Conservation (phyloP, 345 rosid genomes). For the Euphorbia lathyris region DNA sequence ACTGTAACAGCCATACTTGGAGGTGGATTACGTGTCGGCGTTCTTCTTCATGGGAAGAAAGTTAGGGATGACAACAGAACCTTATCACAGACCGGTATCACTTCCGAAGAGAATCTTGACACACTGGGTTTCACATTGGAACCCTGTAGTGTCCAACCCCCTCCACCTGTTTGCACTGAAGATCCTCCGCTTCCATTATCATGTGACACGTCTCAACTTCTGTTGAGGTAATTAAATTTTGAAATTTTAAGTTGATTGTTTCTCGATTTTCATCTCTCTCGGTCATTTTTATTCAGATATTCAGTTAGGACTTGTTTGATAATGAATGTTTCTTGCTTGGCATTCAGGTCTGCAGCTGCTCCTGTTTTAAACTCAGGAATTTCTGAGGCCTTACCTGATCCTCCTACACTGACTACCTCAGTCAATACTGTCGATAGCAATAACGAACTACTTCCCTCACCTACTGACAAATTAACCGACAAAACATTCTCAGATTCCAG, state of each 20-base stretch:
- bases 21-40: constrained; percentile 70
- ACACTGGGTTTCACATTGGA: constrained; percentile 80
- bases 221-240: constrained; percentile 44
- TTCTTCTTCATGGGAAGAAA: constrained; percentile 84
- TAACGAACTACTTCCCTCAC: constrained; percentile 39
- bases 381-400: constrained; percentile 39
- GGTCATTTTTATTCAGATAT: background rate
- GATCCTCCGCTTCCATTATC: constrained; percentile 35
- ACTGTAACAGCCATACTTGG: constrained; percentile 76
- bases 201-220: constrained; percentile 27
- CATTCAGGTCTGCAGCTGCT: constrained; percentile 47
- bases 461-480: constrained; percentile 44
- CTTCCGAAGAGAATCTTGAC: constrained; percentile 54
- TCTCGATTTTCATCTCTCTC: background rate
- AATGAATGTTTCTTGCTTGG: constrained; percentile 10
- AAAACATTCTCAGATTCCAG: constrained; percentile 49
- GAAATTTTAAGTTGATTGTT: constrained; percentile 10
- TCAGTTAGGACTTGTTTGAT: background rate
- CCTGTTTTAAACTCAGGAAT: constrained; percentile 37
- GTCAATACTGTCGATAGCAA: constrained; percentile 38
- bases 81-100: constrained; percentile 70
- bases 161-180: constrained; percentile 43
- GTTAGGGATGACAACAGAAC: constrained; percentile 81
- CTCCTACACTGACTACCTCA: constrained; percentile 24
- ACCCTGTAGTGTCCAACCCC: constrained; percentile 42